Conservation (phyloP, 208 protist genomes). For the Leishmania martiniquensis region DNA sequence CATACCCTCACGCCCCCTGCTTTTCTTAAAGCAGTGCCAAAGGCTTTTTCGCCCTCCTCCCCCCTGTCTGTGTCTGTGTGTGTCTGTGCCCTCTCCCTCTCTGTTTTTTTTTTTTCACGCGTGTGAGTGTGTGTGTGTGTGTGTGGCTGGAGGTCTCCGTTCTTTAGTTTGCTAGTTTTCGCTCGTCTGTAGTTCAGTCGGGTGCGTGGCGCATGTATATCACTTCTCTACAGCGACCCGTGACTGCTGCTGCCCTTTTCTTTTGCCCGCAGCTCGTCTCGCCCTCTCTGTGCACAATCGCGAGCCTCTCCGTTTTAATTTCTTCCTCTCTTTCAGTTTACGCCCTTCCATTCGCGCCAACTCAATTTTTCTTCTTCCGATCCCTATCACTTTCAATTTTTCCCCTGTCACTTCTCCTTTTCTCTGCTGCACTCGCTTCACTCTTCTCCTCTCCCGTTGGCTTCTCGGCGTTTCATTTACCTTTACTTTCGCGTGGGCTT, state of each 20-base stretch:
- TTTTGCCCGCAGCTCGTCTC: neutral
- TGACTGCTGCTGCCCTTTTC: neutral
- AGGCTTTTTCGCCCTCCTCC: neutral
- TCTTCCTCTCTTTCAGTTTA: neutral
- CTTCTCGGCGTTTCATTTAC: neutral
- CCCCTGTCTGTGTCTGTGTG: neutral
- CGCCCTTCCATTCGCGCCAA: no score
- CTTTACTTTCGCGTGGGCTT: no score
- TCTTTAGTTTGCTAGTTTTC: neutral
- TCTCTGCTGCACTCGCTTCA: constrained; percentile 2
- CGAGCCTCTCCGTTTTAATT: neutral
- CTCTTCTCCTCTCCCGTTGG: neutral
- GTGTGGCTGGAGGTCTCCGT: neutral
- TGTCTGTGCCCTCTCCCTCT: constrained; percentile 1
- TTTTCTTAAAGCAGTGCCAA: constrained; percentile 12
- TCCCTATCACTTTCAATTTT: constrained; percentile 19
- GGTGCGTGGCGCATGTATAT: neutral
- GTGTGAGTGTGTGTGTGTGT: neutral
- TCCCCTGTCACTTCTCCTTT: constrained; percentile 18
- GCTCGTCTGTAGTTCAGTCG: neutral
- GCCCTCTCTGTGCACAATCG: neutral
- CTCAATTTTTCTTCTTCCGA: no score
- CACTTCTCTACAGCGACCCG: neutral
- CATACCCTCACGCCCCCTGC: neutral
- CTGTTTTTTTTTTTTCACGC: no score